Percentiles rank a stretch among this genome's conserved stretches.
Conservation (phyloP, 2,329 filamentous ascomycete species). For the Trichophyton simii region DNA sequence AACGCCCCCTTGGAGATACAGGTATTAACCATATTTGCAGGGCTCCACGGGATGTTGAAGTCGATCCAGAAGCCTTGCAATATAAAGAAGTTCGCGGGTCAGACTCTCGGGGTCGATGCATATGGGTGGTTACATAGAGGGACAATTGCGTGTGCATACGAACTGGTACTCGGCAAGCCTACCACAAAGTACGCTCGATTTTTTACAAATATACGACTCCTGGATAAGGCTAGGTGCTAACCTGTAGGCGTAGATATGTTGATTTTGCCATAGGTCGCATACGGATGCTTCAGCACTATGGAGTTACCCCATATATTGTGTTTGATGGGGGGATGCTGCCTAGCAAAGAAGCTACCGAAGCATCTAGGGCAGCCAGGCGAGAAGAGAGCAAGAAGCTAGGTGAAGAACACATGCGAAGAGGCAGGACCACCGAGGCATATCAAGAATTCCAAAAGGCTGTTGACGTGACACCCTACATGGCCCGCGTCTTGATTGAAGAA, state of each 20-base stretch:
- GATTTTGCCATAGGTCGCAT: slow-evolving; percentile 84
- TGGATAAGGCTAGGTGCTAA: neutral
- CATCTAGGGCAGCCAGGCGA: slow-evolving; percentile 59
- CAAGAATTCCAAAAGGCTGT: slow-evolving; percentile 87
- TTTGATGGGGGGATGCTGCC: slow-evolving; percentile 94
- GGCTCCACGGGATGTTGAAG: slow-evolving; percentile 81
- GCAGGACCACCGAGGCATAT: slow-evolving; percentile 67
- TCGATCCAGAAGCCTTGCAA: slow-evolving; percentile 86
- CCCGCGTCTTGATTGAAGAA: slow-evolving; percentile 77
- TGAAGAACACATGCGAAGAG: slow-evolving; percentile 66
- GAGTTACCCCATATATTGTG: slow-evolving; percentile 84
- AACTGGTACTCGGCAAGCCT: slow-evolving; percentile 76
- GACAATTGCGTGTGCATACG: slow-evolving; percentile 77
- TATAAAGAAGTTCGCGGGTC: slow-evolving; percentile 73
- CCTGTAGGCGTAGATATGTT: slow-evolving; percentile 53
- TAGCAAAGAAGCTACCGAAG: slow-evolving; percentile 81
- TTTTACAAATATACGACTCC: neutral
- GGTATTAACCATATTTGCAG: slow-evolving; percentile 33
- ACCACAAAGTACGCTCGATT: slow-evolving; percentile 60
- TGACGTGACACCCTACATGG: slow-evolving; percentile 94
- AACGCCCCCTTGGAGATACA: neutral
- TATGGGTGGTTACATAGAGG: slow-evolving; percentile 98
- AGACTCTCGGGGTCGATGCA: slow-evolving; percentile 87
- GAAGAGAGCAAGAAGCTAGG: slow-evolving; percentile 65
- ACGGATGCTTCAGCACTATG: slow-evolving; percentile 86